These are phyloP conservation scores for Syzygium malaccense DNA, from an alignment of 441 rosid genomes.

Conservation along the genomic window DNA sequence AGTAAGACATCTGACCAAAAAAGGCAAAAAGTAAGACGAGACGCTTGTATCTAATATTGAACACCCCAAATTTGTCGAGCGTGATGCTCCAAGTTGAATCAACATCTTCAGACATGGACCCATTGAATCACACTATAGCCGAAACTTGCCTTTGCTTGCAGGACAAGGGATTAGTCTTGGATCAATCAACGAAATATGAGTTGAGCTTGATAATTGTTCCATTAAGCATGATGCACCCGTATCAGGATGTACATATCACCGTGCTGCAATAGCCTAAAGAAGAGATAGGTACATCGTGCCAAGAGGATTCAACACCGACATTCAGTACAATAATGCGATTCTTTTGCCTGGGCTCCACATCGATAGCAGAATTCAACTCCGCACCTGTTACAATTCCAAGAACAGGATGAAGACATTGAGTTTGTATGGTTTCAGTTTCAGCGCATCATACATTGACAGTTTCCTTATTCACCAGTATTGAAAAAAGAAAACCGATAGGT, in stretches of 20 bases:
- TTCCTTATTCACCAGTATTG: not conserved
- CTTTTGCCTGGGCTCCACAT: not conserved
- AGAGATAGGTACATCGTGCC: not conserved
- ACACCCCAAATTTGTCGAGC: not conserved
- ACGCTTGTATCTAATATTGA: not conserved
- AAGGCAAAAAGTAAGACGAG: not conserved
- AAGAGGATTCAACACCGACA: conserved; percentile 20
- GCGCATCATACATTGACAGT: not conserved
- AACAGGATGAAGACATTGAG: not conserved
- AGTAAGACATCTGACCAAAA: not conserved
- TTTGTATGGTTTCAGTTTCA: not conserved
- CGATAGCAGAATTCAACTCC: not conserved
- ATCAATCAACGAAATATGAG: not conserved
- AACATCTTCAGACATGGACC: not conserved
- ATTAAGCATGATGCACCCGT: not conserved
- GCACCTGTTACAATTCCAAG: not conserved
- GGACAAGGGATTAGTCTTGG: not conserved
- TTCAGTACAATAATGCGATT: conserved; percentile 22
- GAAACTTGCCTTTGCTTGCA: not conserved
- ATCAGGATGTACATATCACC: not conserved
- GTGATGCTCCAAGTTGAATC: not conserved
- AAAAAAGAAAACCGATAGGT: not conserved
- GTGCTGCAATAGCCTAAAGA: not conserved
- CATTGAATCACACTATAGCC: not conserved
- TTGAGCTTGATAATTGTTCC: not conserved